Evolutionary conservation across 208 protist species (phyloP).

Genomic region (Trichomonas gallinae): DNA sequence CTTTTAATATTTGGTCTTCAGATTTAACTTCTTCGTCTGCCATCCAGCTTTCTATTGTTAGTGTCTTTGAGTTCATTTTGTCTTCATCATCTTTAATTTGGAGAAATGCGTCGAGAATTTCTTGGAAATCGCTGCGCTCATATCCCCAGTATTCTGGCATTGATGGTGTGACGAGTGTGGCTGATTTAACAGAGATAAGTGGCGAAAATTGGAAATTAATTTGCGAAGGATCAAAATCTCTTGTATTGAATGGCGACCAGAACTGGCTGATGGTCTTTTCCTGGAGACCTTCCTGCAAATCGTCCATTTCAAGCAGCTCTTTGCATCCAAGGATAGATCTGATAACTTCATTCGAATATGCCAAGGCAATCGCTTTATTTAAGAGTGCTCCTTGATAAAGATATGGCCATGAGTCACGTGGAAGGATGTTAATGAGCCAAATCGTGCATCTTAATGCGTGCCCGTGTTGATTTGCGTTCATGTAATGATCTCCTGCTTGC

Average conservation of each 20-base stretch:
- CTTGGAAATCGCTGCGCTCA: background rate
- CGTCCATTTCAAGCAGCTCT: background rate
- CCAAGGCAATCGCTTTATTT: background rate
- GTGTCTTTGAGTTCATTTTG: background rate
- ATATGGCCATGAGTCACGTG: background rate
- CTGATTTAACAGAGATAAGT: background rate
- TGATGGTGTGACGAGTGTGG: background rate
- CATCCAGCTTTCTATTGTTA: background rate
- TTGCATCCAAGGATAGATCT: background rate
- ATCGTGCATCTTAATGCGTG: background rate
- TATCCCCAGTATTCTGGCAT: background rate
- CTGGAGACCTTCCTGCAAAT: background rate
- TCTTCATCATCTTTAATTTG: background rate
- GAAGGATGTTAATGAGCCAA: background rate
- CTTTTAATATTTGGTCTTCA: background rate
- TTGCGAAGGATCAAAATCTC: background rate
- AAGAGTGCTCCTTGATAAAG: background rate
- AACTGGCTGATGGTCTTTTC: background rate
- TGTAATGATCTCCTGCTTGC: background rate
- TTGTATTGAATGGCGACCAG: background rate
- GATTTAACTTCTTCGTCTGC: background rate
- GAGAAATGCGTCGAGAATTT: background rate
- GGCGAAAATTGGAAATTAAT: background rate
- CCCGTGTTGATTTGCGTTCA: background rate
- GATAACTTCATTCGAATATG: background rate